These are phyloP conservation scores for Collariella sp. DNA, from an alignment of 495 filamentous ascomycete genomes.

Conservation along the genomic window DNA sequence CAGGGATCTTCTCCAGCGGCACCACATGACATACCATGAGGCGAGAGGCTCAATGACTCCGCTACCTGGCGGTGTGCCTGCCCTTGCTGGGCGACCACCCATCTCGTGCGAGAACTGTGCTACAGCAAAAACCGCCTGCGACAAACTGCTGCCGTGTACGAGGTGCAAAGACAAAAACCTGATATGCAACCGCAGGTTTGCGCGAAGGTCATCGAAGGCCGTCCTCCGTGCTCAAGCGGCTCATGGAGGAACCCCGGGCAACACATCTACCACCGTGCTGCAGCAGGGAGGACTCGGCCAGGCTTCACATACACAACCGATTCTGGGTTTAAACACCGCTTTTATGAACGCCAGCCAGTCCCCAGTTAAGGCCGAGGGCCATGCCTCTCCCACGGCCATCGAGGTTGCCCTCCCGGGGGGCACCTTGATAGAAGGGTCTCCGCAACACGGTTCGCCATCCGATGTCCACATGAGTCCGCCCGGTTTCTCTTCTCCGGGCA, in stretches of 20 bases:
- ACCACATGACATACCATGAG: constrained; percentile 46
- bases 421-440: constrained; percentile 18
- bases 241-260: constrained; percentile 6
- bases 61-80: constrained; percentile 29
- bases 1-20: constrained; percentile 53
- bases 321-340: constrained; percentile 22
- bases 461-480: constrained; percentile 25
- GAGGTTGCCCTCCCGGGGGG: constrained; percentile 23
- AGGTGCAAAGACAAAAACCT: constrained; percentile 51
- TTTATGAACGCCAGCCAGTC: constrained; percentile 35
- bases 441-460: constrained; percentile 26
- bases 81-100: constrained; percentile 32
- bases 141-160: constrained; percentile 55
- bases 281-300: constrained; percentile 10
- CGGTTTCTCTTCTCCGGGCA: constrained; percentile 30
- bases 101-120: constrained; percentile 54
- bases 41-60: constrained; percentile 35
- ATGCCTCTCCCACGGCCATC: constrained; percentile 20
- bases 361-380: constrained; percentile 15
- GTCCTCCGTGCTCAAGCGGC: constrained; percentile 28
- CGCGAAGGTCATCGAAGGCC: constrained; percentile 47
- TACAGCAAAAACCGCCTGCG: constrained; percentile 58
- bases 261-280: constrained; percentile 17
- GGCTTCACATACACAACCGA: constrained; percentile 15
- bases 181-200: constrained; percentile 46